Evolutionary conservation across 2,329 filamentous ascomycete genomes (phyloP).

Genomic region (Curvularia sp.): DNA sequence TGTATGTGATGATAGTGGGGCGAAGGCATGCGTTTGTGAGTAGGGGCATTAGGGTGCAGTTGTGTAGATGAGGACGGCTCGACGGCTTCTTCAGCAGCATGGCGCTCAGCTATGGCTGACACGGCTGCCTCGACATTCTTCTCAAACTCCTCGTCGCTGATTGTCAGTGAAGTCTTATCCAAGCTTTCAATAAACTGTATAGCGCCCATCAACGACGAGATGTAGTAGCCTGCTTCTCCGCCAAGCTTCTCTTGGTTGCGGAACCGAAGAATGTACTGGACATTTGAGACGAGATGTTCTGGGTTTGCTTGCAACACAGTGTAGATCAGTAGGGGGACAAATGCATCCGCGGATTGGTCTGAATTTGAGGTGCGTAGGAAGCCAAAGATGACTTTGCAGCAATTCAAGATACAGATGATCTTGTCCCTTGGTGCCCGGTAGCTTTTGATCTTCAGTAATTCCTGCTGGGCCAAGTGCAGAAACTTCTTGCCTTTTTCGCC

Average conservation of each 20-base stretch:
- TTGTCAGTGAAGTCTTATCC: slow-evolving; percentile 90
- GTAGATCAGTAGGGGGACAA: slow-evolving; percentile 89
- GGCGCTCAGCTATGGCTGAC: slow-evolving; percentile 91
- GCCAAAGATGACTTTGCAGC: slow-evolving; percentile 99
- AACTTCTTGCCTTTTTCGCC: slow-evolving; percentile 89
- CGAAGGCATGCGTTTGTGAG: slow-evolving; percentile 49
- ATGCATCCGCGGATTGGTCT: slow-evolving; percentile 94
- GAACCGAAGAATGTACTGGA: slow-evolving; percentile 97
- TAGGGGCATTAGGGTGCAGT: slow-evolving; percentile 32
- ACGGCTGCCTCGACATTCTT: slow-evolving; percentile 95
- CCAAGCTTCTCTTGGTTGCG: slow-evolving; percentile 96
- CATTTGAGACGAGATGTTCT: slow-evolving; percentile 93
- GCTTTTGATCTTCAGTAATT: slow-evolving; percentile 93
- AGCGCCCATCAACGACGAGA: slow-evolving; percentile 94
- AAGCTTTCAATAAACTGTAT: slow-evolving; percentile 97
- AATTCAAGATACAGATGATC: slow-evolving; percentile 97
- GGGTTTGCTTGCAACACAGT: slow-evolving; percentile 94
- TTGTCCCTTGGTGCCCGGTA: slow-evolving; percentile 98
- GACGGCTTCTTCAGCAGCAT: slow-evolving; percentile 58
- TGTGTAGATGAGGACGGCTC: slow-evolving; percentile 26
- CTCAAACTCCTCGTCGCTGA: slow-evolving; percentile 94
- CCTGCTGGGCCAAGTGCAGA: slow-evolving; percentile 86
- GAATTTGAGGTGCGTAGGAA: slow-evolving; percentile 89
- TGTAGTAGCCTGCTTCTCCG: slow-evolving; percentile 97
- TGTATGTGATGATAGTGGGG: slow-evolving; percentile 54